Evolutionary conservation across 1,284 basidiomycete species (phyloP).

Genomic region (Sanguinoderma infundibulare): DNA sequence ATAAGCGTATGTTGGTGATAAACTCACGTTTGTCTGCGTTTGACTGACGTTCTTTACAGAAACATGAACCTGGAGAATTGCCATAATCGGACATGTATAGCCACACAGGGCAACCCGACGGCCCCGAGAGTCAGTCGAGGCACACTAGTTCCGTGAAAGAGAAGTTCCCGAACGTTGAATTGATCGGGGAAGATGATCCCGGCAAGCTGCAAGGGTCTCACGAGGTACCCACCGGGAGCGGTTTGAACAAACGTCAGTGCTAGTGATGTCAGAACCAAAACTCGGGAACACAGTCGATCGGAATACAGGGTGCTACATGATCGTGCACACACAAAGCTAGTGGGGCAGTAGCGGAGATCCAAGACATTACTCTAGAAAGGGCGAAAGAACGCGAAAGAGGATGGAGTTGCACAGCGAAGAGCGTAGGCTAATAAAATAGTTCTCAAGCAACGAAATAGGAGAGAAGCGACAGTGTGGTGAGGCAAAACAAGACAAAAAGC

Average conservation of each 20-base stretch:
- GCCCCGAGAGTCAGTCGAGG: background rate
- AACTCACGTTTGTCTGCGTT: background rate
- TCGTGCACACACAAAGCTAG: slow-evolving; percentile 23
- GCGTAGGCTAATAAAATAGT: slow-evolving; percentile 34
- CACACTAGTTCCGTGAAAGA: background rate
- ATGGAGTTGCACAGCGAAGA: slow-evolving; percentile 18
- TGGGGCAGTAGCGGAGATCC: slow-evolving; percentile 10
- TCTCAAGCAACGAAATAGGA: slow-evolving; percentile 23
- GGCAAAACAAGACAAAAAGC: slow-evolving; percentile 17
- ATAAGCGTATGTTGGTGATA: background rate
- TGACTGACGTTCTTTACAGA: background rate
- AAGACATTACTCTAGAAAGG: slow-evolving; percentile 5
- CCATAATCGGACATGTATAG: slow-evolving; percentile 3
- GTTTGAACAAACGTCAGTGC: background rate
- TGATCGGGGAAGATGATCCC: too few species aligned
- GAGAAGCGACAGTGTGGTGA: slow-evolving; percentile 6
- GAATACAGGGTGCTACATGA: slow-evolving; percentile 24
- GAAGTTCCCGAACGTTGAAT: background rate
- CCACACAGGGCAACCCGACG: background rate
- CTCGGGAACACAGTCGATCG: slow-evolving; percentile 14
- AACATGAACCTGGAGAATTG: slow-evolving; percentile 5
- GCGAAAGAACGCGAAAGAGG: slow-evolving; percentile 16
- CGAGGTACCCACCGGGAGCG: background rate
- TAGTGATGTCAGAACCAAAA: slow-evolving; percentile 16
- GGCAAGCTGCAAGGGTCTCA: background rate